phyloP scores from a whole-genome alignment of 2,329 filamentous ascomycete genomes.

The Aspergillus awamori region DNA sequence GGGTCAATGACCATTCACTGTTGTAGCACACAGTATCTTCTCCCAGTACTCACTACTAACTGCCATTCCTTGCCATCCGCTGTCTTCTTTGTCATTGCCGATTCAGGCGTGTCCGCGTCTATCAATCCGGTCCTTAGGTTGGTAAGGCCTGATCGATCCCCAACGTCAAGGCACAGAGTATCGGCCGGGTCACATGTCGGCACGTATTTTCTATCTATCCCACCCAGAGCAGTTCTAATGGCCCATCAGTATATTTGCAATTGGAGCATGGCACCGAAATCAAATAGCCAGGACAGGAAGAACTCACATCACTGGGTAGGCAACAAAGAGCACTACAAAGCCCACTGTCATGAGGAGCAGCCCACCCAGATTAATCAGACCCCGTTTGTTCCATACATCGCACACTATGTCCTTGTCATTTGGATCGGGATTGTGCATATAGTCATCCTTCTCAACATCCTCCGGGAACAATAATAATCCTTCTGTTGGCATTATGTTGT shows the following conservation, averaged over 20 bases:
- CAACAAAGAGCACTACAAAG: slow-evolving; percentile 67
- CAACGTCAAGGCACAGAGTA: slow-evolving; percentile 54
- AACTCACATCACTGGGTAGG: slow-evolving; percentile 68
- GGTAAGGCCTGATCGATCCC: slow-evolving; percentile 55
- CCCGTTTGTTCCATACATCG: slow-evolving; percentile 67
- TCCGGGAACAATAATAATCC: slow-evolving; percentile 70
- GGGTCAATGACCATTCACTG: slow-evolving; percentile 9
- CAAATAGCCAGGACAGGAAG: not conserved
- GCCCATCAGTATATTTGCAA: not conserved
- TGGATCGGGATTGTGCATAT: slow-evolving; percentile 70
- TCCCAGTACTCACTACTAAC: slow-evolving; percentile 56
- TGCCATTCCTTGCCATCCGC: slow-evolving; percentile 64
- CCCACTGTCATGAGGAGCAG: slow-evolving; percentile 63
- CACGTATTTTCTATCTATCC: slow-evolving; percentile 33
- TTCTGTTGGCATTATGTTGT: slow-evolving; percentile 69
- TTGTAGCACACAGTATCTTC: not conserved
- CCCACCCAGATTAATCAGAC: slow-evolving; percentile 66
- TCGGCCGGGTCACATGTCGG: slow-evolving; percentile 40
- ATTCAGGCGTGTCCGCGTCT: slow-evolving; percentile 67
- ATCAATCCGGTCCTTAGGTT: slow-evolving; percentile 65
- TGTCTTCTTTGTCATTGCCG: slow-evolving; percentile 58
- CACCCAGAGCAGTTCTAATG: slow-evolving; percentile 60
- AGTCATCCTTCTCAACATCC: slow-evolving; percentile 74
- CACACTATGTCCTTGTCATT: slow-evolving; percentile 64
- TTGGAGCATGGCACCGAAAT: not conserved